phyloP scores from a whole-genome alignment of 2,329 filamentous ascomycete species.

The Mycosphaerella sp. region DNA sequence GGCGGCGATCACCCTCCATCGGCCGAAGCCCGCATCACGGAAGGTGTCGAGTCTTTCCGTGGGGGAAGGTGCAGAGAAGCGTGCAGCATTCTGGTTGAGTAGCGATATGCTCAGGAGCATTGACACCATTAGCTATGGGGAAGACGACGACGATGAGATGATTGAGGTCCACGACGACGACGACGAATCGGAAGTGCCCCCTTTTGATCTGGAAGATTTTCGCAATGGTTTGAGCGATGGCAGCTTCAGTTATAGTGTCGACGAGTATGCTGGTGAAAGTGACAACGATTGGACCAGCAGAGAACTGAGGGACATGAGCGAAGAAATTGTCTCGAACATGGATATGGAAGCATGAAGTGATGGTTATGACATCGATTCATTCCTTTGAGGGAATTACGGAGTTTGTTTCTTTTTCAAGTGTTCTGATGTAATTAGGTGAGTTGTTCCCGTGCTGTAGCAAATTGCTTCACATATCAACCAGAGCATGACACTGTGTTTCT shows the following conservation, averaged over 20 bases:
- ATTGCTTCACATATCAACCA: too few species aligned
- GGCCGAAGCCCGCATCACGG: slow-evolving; percentile 30
- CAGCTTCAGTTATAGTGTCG: slow-evolving; percentile 21
- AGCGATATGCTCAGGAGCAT: slow-evolving; percentile 44
- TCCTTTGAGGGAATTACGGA: not conserved
- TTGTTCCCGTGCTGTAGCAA: not conserved
- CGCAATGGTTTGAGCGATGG: slow-evolving; percentile 32
- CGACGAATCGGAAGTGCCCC: slow-evolving; percentile 32
- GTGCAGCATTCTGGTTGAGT: slow-evolving; percentile 83
- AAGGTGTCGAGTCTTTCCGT: slow-evolving; percentile 33
- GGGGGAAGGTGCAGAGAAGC: slow-evolving; percentile 61
- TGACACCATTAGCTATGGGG: slow-evolving; percentile 25
- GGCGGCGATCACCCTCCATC: slow-evolving; percentile 40
- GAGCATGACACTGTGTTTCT: too few species aligned
- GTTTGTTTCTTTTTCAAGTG: not conserved
- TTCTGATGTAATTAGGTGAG: not conserved
- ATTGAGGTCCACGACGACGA: slow-evolving; percentile 17
- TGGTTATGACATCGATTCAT: slow-evolving; percentile 3
- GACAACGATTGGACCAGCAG: slow-evolving; percentile 15
- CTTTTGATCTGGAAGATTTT: slow-evolving; percentile 34
- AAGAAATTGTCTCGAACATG: slow-evolving; percentile 32
- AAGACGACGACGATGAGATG: slow-evolving; percentile 33
- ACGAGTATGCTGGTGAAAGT: slow-evolving; percentile 20
- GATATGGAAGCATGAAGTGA: slow-evolving; percentile 21
- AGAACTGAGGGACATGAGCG: slow-evolving; percentile 27